These are phyloP conservation scores for Viridothelium virens DNA, from an alignment of 495 filamentous ascomycete genomes.

Conservation along the genomic window DNA sequence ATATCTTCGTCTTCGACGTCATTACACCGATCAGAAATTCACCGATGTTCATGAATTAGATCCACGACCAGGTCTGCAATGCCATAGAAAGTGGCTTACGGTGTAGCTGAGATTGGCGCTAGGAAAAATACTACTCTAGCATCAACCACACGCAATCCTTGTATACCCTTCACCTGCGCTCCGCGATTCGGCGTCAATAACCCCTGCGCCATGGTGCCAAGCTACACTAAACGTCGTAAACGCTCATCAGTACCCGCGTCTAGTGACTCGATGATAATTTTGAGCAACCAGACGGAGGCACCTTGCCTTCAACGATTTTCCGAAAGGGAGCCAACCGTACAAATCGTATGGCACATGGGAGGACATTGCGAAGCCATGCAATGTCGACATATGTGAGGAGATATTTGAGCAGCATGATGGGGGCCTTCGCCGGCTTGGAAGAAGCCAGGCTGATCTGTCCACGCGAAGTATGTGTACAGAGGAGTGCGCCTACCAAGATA, in stretches of 20 bases:
- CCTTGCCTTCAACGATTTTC: background rate
- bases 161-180: conserved; percentile 17
- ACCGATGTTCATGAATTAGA: conserved; percentile 5
- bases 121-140: conserved; percentile 15
- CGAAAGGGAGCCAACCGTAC: background rate
- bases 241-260: background rate
- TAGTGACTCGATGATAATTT: background rate
- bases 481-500: background rate
- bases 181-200: conserved; percentile 13
- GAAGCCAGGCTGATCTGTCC: background rate
- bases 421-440: background rate
- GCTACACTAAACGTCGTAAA: background rate
- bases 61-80: conserved; percentile 18
- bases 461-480: background rate
- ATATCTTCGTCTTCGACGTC: no score
- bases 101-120: conserved; percentile 14
- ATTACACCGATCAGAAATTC: no score
- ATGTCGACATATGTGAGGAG: background rate
- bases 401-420: background rate
- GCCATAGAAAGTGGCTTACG: conserved; percentile 17
- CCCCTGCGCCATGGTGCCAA: conserved; percentile 6
- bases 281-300: background rate
- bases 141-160: conserved; percentile 18
- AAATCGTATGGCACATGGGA: background rate
- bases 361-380: background rate